Evolutionary conservation across 257 asterid genomes (phyloP).

Genomic region (Solanum etuberosum): DNA sequence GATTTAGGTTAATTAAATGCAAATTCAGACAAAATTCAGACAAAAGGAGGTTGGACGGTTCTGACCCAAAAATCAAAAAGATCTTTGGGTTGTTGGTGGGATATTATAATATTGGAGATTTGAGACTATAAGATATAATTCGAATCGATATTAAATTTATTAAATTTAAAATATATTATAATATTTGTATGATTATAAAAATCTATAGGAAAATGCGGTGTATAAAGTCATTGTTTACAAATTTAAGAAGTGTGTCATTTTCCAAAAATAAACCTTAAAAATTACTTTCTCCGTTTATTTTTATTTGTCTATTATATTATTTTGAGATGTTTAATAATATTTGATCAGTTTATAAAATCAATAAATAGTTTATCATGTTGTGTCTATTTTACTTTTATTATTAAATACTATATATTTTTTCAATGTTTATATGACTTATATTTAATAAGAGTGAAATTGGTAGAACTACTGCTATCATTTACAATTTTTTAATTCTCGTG

Average conservation of each 20-base stretch:
- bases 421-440: too few species aligned
- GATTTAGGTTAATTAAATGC: neutral
- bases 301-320: too few species aligned
- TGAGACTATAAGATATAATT: neutral
- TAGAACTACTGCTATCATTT: too few species aligned
- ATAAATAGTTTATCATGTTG: too few species aligned
- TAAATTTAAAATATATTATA: neutral
- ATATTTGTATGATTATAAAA: neutral
- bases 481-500: too few species aligned
- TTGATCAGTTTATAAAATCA: too few species aligned
- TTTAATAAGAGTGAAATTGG: too few species aligned
- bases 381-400: too few species aligned
- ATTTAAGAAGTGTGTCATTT: neutral
- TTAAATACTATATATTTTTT: too few species aligned
- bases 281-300: rapidly evolving
- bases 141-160: neutral
- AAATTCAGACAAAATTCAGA: neutral
- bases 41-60: neutral
- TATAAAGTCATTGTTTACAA: neutral
- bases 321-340: too few species aligned
- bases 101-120: neutral
- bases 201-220: neutral
- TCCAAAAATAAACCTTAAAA: neutral
- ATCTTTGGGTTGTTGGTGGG: neutral
- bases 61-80: neutral